A percentile compares a stretch with the other conserved stretches of the same genome.
Conservation (phyloP, 2,329 filamentous ascomycete genomes). For the Pyrenophora seminiperda region DNA sequence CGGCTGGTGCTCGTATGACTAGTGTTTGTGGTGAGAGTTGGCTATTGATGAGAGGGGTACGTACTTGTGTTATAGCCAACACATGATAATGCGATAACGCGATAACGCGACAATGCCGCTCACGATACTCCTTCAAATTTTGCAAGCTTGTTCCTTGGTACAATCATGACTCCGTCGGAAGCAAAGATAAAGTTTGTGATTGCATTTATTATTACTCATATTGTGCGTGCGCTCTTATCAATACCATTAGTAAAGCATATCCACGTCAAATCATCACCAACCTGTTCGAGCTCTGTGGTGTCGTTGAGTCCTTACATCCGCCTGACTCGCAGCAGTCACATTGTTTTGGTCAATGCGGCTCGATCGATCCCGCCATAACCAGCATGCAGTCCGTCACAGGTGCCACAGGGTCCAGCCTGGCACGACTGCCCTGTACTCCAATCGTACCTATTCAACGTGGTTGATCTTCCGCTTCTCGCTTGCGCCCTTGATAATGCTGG, state of each 20-base stretch:
- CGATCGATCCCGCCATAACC: background rate
- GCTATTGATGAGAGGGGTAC: background rate
- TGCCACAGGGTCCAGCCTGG: too few species aligned
- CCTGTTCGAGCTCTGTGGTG: too few species aligned
- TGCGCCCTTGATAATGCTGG: slow-evolving; percentile 52
- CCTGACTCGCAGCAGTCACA: too few species aligned
- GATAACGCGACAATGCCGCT: background rate
- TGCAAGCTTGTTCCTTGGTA: too few species aligned
- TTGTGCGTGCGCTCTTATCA: too few species aligned
- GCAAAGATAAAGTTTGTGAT: too few species aligned
- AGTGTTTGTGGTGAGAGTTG: background rate
- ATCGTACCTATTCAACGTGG: slow-evolving; percentile 24
- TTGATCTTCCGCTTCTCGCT: slow-evolving; percentile 41
- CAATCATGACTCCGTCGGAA: too few species aligned
- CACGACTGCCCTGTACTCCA: background rate
- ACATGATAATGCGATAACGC: background rate
- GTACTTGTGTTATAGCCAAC: background rate
- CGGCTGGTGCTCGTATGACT: background rate
- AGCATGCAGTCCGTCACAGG: background rate
- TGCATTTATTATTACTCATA: too few species aligned
- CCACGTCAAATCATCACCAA: too few species aligned
- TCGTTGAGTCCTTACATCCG: too few species aligned
- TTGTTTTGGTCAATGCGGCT: background rate
- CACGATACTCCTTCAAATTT: too few species aligned
- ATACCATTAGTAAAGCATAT: too few species aligned